Evolutionary conservation across 306 rosid species (phyloP), one percentile per base, ranked within the genome.

Genomic region (Quercus bicolor): DNA sequence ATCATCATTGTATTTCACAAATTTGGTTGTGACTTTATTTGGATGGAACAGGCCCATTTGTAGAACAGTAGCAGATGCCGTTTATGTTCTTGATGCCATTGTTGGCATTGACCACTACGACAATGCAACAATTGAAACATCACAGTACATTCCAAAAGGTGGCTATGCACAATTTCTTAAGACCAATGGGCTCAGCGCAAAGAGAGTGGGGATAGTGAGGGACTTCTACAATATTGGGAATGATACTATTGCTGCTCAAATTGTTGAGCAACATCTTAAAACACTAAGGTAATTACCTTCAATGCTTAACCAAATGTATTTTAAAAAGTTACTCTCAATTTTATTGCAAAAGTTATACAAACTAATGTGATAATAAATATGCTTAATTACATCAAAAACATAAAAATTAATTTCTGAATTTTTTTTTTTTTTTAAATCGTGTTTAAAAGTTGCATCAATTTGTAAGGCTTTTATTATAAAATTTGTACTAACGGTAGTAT

Each of bases 11-110:
- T 9, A 10, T 43, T 43, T 8, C 14, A 43, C 13, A 10, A 43
- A 7, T 7, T 43, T 43, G 48, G 11, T 43, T 2, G 3, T 43
- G 9, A 43, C 51, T 84, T 52, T 21, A 45, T 72, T 70, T 72
- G 80, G 11, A 33, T 74, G 66, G 78, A 71, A 61, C 76, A 91
- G 91, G 72, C 91, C 93, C 56, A 83, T 89, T 51, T 86, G 90
- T 79, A 87, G 91, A 89, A 91, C 88, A 2, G 89, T 91, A 31
- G 76, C 91, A 24, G 96, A 91, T 86, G 91, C 92, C 34, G 88
- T 85, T 54, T 64, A 77, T 81, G 90, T 89, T 80, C 93, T 90
- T 29, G 91, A 85, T 77, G 81, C 86, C 72, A 91, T 89, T 70
- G 89, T 54, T 31, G 97, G 92, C 48, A 10, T 74, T 2, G 90